Conservation (phyloP, 140 eudicot genomes). For the Anethum foeniculum region DNA sequence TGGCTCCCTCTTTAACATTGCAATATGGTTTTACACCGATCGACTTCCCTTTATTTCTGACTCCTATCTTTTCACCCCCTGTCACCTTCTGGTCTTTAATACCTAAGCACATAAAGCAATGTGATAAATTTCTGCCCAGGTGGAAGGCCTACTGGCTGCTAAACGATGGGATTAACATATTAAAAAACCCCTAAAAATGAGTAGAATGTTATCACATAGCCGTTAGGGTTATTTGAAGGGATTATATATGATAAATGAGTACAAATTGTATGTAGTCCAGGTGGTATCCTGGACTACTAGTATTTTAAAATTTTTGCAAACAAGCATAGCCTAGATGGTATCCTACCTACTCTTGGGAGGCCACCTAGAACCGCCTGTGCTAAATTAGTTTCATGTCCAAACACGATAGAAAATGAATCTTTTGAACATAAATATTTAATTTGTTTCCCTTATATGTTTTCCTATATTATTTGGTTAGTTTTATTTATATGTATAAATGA, state of each 20-base stretch:
- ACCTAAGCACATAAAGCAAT: background rate
- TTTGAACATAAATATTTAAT: background rate
- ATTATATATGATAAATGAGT: background rate
- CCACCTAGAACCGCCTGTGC: background rate
- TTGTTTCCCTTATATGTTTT: background rate
- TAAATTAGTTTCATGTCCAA: background rate
- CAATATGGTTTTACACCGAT: background rate
- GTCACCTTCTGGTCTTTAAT: background rate
- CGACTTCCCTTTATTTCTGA: background rate
- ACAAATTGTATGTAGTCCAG: background rate
- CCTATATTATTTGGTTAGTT: background rate
- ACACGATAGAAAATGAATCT: background rate
- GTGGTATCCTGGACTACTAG: background rate
- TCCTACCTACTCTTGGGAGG: background rate
- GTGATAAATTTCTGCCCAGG: background rate
- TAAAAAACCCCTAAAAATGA: background rate
- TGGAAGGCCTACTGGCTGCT: background rate
- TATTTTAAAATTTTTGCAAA: background rate
- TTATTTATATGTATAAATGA: background rate
- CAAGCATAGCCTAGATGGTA: background rate
- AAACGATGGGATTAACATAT: background rate
- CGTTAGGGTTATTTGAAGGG: background rate
- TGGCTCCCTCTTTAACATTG: background rate
- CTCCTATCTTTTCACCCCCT: background rate
- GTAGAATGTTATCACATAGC: background rate